Percentiles rank a stretch among this genome's conserved stretches.
These are phyloP conservation scores for Sicyos baderoa DNA, from an alignment of 306 rosid species.

Conservation along the genomic window DNA sequence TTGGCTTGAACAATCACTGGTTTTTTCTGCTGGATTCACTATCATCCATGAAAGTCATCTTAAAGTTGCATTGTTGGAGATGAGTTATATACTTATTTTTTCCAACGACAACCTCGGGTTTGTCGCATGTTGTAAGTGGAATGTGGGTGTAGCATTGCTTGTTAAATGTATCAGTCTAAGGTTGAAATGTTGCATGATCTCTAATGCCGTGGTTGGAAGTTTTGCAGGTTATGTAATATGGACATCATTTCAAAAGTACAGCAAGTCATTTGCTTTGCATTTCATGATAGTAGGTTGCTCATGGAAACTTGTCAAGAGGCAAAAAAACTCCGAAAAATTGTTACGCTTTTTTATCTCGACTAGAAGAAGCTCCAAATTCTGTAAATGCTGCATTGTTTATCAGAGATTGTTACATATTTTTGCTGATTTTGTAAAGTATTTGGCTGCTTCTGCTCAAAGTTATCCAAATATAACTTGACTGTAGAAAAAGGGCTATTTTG, in stretches of 20 bases:
- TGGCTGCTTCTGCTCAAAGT: neutral
- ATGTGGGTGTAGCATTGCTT: neutral
- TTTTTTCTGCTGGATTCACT: neutral
- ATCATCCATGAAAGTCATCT: neutral
- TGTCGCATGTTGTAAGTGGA: neutral
- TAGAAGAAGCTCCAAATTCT: conserved; percentile 13
- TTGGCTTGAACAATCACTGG: no score
- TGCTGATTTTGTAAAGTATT: conserved; percentile 1
- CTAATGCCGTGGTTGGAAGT: conserved; percentile 15
- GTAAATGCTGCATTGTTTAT: conserved; percentile 17
- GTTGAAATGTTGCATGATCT: neutral
- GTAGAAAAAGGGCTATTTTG: conserved; percentile 11
- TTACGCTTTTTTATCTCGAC: conserved; percentile 92
- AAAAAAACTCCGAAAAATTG: conserved; percentile 81
- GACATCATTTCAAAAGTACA: conserved; percentile 93
- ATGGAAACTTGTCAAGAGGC: conserved; percentile 99
- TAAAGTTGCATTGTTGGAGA: neutral
- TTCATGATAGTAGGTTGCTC: conserved; percentile 91
- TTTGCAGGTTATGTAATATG: conserved; percentile 89
- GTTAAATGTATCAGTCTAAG: neutral
- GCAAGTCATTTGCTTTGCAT: conserved; percentile 97
- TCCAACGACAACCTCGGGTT: neutral
- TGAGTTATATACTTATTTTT: neutral
- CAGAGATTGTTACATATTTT: neutral
- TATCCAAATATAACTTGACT: neutral